phyloP scores from a whole-genome alignment of 305 asterid genomes.

The Plantago rigida region DNA sequence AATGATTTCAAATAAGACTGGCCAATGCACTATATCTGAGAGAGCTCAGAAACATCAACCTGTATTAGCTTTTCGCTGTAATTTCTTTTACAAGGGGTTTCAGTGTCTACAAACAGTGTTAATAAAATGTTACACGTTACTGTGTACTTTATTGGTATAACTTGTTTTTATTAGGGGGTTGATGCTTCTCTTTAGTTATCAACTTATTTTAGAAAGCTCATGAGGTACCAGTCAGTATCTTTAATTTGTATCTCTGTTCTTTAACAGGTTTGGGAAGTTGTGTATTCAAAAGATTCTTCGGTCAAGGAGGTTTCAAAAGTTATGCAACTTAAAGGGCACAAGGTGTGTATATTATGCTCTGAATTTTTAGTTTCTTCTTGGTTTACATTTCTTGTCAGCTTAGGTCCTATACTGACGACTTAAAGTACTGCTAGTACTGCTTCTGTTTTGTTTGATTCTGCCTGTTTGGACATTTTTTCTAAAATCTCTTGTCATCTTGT shows the following conservation, averaged over 20 bases:
- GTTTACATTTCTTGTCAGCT: conserved; percentile 8
- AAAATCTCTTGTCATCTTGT: too few species aligned
- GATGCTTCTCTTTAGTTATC: background rate
- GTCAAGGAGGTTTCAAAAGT: conserved; percentile 81
- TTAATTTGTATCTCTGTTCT: conserved; percentile 12
- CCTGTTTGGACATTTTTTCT: too few species aligned
- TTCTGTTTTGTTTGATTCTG: too few species aligned
- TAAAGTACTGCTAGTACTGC: background rate
- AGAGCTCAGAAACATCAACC: too few species aligned
- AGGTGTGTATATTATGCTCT: conserved; percentile 41
- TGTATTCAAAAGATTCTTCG: conserved; percentile 88
- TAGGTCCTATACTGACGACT: conserved; percentile 5
- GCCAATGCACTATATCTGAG: too few species aligned
- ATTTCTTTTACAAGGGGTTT: too few species aligned
- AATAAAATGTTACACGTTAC: background rate
- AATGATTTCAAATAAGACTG: too few species aligned
- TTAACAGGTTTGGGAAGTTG: conserved; percentile 88
- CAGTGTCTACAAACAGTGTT: background rate
- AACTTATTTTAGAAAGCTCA: background rate
- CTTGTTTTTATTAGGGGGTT: conserved; percentile 5
- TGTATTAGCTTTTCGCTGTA: too few species aligned
- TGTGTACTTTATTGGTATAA: background rate
- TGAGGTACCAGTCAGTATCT: conserved; percentile 11
- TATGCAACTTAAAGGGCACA: conserved; percentile 99
- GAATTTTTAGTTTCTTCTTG: conserved; percentile 19